Evolutionary conservation across 2,329 filamentous ascomycete species (phyloP).

Genomic region (Verticillium zaregamsianum): DNA sequence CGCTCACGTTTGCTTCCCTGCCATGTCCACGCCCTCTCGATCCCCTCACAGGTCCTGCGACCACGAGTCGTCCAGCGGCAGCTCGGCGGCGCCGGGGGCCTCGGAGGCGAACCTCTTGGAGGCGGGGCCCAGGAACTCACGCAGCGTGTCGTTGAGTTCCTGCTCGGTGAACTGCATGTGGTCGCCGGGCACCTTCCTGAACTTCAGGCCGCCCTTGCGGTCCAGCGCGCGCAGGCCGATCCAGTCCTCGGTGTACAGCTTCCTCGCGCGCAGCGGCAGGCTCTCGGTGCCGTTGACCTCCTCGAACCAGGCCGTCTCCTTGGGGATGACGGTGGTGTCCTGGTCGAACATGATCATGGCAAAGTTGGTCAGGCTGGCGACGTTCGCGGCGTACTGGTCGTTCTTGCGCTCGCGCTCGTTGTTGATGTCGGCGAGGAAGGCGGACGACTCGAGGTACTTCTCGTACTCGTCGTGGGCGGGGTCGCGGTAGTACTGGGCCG

Average conservation of each 20-base stretch:
- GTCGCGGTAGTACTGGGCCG: conserved; percentile 91
- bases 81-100: not conserved
- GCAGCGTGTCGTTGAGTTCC: conserved; percentile 61
- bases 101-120: conserved; percentile 28
- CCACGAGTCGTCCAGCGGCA: conserved; percentile 7
- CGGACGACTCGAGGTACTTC: conserved; percentile 73
- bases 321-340: conserved; percentile 81
- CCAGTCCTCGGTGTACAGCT: conserved; percentile 89
- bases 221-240: conserved; percentile 78
- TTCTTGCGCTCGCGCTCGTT: conserved; percentile 82
- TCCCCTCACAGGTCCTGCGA: conserved; percentile 30
- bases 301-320: conserved; percentile 86
- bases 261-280: conserved; percentile 63
- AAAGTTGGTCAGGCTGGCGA: conserved; percentile 69
- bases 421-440: conserved; percentile 93
- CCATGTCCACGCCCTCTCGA: not conserved
- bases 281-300: conserved; percentile 73
- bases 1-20: not conserved
- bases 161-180: conserved; percentile 79
- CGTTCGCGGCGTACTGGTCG: conserved; percentile 63
- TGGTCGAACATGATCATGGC: conserved; percentile 88
- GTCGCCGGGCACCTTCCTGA: conserved; percentile 66
- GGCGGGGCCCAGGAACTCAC: conserved; percentile 58
- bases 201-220: conserved; percentile 71
- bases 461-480: conserved; percentile 56